Evolutionary conservation across 2,329 filamentous ascomycete species (phyloP).

Genomic region (Lasiodiplodia gonubiensis): DNA sequence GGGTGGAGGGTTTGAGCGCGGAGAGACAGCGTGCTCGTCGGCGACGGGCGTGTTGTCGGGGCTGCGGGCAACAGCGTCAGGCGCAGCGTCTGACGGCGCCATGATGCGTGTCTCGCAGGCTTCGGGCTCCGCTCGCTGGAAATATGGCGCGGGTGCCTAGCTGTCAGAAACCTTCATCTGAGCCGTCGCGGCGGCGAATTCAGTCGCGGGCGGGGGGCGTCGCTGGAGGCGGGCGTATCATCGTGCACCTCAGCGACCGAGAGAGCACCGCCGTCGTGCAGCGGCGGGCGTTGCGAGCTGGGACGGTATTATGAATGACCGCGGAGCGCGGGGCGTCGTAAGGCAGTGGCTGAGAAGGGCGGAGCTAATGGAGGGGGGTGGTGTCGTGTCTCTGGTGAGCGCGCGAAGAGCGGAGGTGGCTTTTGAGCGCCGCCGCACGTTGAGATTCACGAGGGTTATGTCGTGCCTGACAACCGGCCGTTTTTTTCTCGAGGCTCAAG

Average conservation of each 20-base stretch:
- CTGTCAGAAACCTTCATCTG: slow-evolving; percentile 18
- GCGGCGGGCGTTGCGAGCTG: slow-evolving; percentile 11
- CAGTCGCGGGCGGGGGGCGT: slow-evolving; percentile 25
- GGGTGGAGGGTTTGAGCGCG: slow-evolving; percentile 5
- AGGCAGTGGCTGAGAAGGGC: slow-evolving; percentile 20
- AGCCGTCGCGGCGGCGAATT: slow-evolving; percentile 24
- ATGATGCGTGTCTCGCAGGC: slow-evolving; percentile 22
- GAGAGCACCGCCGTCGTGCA: slow-evolving; percentile 26
- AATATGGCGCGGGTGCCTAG: slow-evolving; percentile 13
- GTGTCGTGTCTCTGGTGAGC: slow-evolving; percentile 25
- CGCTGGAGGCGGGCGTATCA: slow-evolving; percentile 36
- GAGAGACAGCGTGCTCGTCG: background rate
- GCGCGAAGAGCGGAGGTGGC: too few species aligned
- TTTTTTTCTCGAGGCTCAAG: slow-evolving; percentile 24
- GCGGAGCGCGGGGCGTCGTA: slow-evolving; percentile 8
- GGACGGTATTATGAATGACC: slow-evolving; percentile 18
- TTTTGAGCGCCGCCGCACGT: too few species aligned
- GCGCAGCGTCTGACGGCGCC: slow-evolving; percentile 17
- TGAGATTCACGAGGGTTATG: too few species aligned
- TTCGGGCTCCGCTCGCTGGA: slow-evolving; percentile 15
- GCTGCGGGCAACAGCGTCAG: slow-evolving; percentile 14
- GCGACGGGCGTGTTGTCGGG: slow-evolving; percentile 16
- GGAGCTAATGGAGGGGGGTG: slow-evolving; percentile 22
- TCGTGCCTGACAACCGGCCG: slow-evolving; percentile 11
- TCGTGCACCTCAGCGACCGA: slow-evolving; percentile 36